Percentiles rank a stretch among this genome's conserved stretches.
These are phyloP conservation scores for Quercus rubra DNA, from an alignment of 306 rosid genomes.

Conservation along the genomic window DNA sequence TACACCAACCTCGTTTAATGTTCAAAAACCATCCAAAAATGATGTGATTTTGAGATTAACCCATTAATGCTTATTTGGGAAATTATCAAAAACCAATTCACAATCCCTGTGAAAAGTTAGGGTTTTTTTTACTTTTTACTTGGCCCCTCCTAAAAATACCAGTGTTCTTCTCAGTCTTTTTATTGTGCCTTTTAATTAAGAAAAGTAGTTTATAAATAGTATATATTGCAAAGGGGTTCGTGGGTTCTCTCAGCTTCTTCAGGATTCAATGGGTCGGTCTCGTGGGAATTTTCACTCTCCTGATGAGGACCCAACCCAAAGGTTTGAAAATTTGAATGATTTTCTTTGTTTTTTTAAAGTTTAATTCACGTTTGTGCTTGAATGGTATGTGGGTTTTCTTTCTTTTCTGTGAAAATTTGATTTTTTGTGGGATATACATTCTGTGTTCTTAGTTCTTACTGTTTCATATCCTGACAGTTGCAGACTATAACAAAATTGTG, in stretches of 20 bases:
- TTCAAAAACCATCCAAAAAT: slow-evolving; percentile 5
- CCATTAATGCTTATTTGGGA: slow-evolving; percentile 12
- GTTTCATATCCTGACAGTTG: background rate
- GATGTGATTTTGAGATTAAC: background rate
- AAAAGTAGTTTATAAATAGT: background rate
- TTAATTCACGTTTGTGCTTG: slow-evolving; percentile 3
- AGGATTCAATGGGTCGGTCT: slow-evolving; percentile 85
- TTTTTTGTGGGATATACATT: slow-evolving; percentile 1
- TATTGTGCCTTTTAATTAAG: background rate
- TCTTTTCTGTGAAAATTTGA: background rate
- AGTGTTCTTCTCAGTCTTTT: background rate
- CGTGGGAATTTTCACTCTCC: slow-evolving; percentile 79
- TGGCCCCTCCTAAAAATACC: background rate
- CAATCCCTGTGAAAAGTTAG: slow-evolving; percentile 11
- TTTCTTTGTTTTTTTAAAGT: background rate
- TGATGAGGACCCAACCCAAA: slow-evolving; percentile 87
- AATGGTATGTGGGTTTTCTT: slow-evolving; percentile 2
- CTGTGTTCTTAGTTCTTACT: background rate
- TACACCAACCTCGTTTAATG: background rate
- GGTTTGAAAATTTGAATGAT: slow-evolving; percentile 38
- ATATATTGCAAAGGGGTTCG: slow-evolving; percentile 6
- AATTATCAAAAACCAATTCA: background rate
- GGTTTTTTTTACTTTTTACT: slow-evolving; percentile 21
- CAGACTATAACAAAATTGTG: background rate
- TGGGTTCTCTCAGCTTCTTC: slow-evolving; percentile 20